A percentile compares a stretch with the other conserved stretches of the same genome.
phyloP scores from a whole-genome alignment of 345 rosid genomes.

The Eucalyptus regnans region DNA sequence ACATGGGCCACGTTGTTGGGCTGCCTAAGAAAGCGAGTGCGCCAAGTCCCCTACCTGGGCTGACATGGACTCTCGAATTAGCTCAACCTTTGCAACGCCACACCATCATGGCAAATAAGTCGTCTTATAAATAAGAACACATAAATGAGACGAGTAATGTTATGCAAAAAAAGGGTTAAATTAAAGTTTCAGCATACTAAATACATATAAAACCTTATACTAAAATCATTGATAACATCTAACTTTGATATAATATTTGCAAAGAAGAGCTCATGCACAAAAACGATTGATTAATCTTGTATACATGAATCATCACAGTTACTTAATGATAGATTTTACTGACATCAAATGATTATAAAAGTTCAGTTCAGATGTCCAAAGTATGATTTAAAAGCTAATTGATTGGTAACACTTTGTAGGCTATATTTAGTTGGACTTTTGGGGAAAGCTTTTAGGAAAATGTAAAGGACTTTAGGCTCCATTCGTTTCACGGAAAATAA shows the following conservation, averaged over 20 bases:
- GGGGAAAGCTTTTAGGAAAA: neutral
- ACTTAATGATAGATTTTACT: neutral
- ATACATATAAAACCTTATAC: neutral
- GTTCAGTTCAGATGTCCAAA: neutral
- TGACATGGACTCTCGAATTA: neutral
- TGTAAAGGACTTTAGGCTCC: too few species aligned
- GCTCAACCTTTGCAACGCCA: neutral
- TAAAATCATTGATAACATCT: neutral
- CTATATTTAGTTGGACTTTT: neutral
- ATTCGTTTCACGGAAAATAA: fast-evolving
- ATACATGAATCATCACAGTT: fast-evolving
- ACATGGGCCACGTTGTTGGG: neutral
- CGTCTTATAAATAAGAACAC: neutral
- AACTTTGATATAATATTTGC: neutral
- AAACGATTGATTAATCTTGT: neutral
- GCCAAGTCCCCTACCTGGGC: neutral
- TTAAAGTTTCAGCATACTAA: neutral
- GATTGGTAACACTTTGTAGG: neutral
- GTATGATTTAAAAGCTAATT: neutral
- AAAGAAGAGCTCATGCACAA: neutral
- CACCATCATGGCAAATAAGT: neutral
- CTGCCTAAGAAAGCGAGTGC: neutral
- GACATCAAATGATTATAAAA: neutral
- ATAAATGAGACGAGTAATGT: neutral
- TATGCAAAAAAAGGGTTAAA: neutral